Evolutionary conservation across 2,329 filamentous ascomycete genomes (phyloP), one percentile per base, ranked within the genome.

Genomic region (Ophiognomonia clavigignenti-juglandacearum): DNA sequence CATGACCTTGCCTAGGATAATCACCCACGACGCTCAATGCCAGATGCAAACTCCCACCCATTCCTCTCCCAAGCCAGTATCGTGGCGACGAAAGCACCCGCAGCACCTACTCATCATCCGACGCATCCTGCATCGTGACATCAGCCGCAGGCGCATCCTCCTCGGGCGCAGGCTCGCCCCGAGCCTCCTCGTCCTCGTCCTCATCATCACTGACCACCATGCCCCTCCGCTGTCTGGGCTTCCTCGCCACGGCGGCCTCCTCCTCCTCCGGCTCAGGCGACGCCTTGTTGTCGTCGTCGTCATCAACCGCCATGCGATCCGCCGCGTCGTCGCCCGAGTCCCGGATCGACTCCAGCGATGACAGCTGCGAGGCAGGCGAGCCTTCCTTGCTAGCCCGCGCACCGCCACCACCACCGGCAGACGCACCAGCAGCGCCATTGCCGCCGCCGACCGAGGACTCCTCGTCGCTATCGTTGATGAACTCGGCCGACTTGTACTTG

Each of bases 401-500:
- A 36, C 46, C 42, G 7, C n/a, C n/a, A n/a, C n/a, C n/a, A n/a
- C n/a, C n/a, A n/a, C n/a, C n/a, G n/a, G n/a, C n/a, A n/a, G n/a
- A n/a, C n/a, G n/a, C n/a, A n/a, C n/a, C n/a, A n/a, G n/a, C n/a
- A n/a, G n/a, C n/a, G n/a, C n/a, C n/a, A n/a, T n/a, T n/a, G n/a
- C n/a, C n/a, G n/a, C 27, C 56, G 43, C 37, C 62, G 7, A 63
- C 57, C 48, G 54, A 57, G 45, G 62, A 65, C 37, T 67, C 66
- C 3, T 78, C 80, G 54, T 87, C 84, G 51, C 84, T 88, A 53
- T 92, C 86, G 37, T 88, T 85, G 23, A 96, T 82, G 53, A 90
- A 80, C 66, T 95, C 90, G 2, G 79, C 83, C 42, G 86, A 91
- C 76, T 96, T 96, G 74, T 80, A 95, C 67, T 95, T 95, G 63